Evolutionary conservation across 2,329 filamentous ascomycete genomes (phyloP), one percentile per base, ranked within the genome.

Genomic region (Exophiala aquamarina): DNA sequence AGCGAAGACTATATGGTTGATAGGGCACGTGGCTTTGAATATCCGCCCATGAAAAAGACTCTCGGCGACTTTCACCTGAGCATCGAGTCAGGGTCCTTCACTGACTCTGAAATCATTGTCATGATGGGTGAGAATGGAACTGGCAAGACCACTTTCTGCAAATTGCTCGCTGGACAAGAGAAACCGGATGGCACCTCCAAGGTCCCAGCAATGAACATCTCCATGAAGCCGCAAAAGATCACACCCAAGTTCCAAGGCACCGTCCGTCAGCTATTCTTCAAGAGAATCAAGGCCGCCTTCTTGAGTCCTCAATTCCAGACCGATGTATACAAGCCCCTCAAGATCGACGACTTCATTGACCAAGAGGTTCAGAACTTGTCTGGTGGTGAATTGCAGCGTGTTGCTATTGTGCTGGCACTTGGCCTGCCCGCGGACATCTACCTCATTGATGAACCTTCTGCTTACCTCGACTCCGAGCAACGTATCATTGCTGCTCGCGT

Each of bases 91-190:
- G 93, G 94, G 60, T 78, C 85, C 52, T 98, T 98, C 67, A 97
- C 93, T 15, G 92, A 98, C 69, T 98, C 93, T 0, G 93, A 98
- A 67, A 98, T 98, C 60, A 83, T 98, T 48, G 93, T 98, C 70
- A 95, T 98, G 89, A 97, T 98, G 93, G 93, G 93, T 60, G 92
- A 97, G 76, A 98, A 98, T 73, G 93, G 93, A 73, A 98, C 94
- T 28, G 94, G 94, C 69, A 96, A 98, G 79, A 98, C 93, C 1
- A 98, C 93, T 4, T 98, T 98, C 79, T 97, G 92, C 78, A 89
- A 86, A 66, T 86, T 98, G 74, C 79, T 98, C 58, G 93, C 93
- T 48, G 94, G 94, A 66, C 89, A 87, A 31, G 79, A 95, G 61
- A 92, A 96, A 74, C 93, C 94, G 7, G 94, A 98, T 62, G 23